Base-by-base conservation (phyloP, 2,329 filamentous ascomycete species). In the Cercospora nicotianae region DNA sequence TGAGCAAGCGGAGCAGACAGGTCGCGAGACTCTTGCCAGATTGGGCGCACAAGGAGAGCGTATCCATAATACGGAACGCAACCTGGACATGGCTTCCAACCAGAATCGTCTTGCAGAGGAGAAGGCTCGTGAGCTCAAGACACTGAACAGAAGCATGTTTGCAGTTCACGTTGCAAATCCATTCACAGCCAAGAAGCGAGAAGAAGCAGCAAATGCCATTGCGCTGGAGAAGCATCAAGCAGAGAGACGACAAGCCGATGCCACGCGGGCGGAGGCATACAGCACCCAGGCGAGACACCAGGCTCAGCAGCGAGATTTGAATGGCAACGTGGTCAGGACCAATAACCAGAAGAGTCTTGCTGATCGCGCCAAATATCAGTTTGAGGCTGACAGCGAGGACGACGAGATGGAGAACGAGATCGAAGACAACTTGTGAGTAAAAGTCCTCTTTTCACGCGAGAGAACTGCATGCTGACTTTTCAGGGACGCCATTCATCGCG, bases 121-220 rank as follows among this genome's bases (percentile, higher is more conserved):
- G 72, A 91, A 92, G 74, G 90, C 93, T 1, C 87, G 89, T 59
- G 93, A 97, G 77, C 83, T 97, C 42, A 94, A 94, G 82, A 92
- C 87, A 0, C 83, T 96, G 60, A 96, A 97, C 80, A 85, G 90
- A 70, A 93, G 90, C 82, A 96, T 97, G 93, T 97, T 97, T 76
- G 91, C 92, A 51, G 75, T 79, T 55, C 77, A 80, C 69, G 75
- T 78, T 28, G 73, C 73, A 39, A 81, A 81, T 70, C 81, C 82
- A 5, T 83, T 97, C 77, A 95, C 91, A 0, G 88, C 87, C 13
- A 88, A 87, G 70, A 86, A 85, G 72, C 86, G 90, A 55, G 74
- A 74, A 55, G 70, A 75, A 64, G 87, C 87, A 66, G 86, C 87
- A 48, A 91, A 95, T 71, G 84, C 90, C 61, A 84, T 87, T 64